Percentiles rank a stretch among this genome's conserved stretches.
Evolutionary conservation across 1,284 basidiomycete species (phyloP).

Genomic region (Gymnopus androsaceus): DNA sequence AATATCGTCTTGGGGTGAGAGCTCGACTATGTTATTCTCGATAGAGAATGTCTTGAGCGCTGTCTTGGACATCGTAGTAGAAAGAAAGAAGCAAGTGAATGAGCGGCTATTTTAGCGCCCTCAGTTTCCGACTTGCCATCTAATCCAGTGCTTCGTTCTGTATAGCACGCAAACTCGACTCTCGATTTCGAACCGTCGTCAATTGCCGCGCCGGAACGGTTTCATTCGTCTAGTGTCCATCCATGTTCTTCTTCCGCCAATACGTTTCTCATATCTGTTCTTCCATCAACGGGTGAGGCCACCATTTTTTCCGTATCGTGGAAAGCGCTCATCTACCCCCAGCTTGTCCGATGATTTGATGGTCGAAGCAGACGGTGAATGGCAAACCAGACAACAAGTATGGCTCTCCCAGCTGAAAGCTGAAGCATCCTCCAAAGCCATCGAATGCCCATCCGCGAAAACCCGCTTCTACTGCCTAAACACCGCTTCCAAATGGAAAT

Average conservation of each 20-base stretch:
- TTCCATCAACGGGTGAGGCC: conserved; percentile 88
- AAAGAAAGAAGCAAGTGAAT: neutral
- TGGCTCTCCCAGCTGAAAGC: conserved; percentile 73
- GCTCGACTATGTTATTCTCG: conserved; percentile 73
- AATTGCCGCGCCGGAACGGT: too few relatives aligned
- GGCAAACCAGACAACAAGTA: conserved; percentile 93
- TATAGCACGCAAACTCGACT: too few relatives aligned
- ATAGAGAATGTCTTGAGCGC: conserved; percentile 73
- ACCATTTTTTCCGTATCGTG: conserved; percentile 10
- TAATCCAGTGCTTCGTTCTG: too few relatives aligned
- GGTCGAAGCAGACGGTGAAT: conserved; percentile 91
- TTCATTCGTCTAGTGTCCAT: too few relatives aligned
- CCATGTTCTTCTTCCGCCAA: too few relatives aligned
- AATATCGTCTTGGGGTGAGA: conserved; percentile 78
- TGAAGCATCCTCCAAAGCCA: conserved; percentile 45
- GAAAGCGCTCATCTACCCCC: conserved; percentile 7
- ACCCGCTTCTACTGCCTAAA: conserved; percentile 32
- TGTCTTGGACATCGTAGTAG: conserved; percentile 9
- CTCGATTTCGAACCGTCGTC: too few relatives aligned
- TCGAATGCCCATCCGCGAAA: conserved; percentile 28
- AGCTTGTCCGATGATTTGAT: conserved; percentile 89
- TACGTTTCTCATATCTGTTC: too few relatives aligned
- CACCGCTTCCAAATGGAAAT: conserved; percentile 16
- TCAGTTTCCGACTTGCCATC: too few relatives aligned
- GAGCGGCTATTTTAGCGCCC: too few relatives aligned